Evolutionary conservation across 805 yeast genomes (phyloP), one percentile per base, ranked within the genome.

Genomic region (Candida verbasci): DNA sequence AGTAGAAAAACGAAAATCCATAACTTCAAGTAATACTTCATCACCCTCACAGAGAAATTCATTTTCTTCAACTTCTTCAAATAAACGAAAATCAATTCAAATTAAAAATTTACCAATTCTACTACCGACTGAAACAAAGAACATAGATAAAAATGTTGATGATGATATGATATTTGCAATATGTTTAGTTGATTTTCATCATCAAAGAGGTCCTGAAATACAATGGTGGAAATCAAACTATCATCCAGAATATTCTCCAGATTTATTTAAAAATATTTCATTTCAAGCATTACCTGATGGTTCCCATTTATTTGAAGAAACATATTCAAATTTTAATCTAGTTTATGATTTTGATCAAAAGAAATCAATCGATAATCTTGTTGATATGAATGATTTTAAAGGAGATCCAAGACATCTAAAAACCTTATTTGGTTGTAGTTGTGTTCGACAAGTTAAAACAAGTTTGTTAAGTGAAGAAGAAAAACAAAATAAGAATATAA

Each of bases 271-370:
- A 9, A 79, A 82, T 50, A 60, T 93, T 28, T 94, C 98, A 3
- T 93, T 93, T 53, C 97, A 89, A 55, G 95, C 96, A 1, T 64
- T 93, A 16, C 97, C 98, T 0, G 98, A 93, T 60, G 97, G 97
- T 4, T 82, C 94, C 2, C 98, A 93, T 56, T 71, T 89, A 16
- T 91, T 81, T 53, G 95, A 88, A 54, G 97, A 93, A 57, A 88
- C 95, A 1, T 87, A 89, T 52, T 82, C 95, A 17, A 86, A 86
- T 53, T 91, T 91, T 61, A 89, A 95, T 17, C 63, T 91, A 29
- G 72, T 83, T 5, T 85, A 78, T 52, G 87, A 87, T 54, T 78
- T 76, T 35, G 60, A 64, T 18, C 59, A 58, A 21, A 59, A 66
- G 15, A 49, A 48, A 17, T 66, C 77, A 9, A 74, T 80, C 14